Evolutionary conservation across 2,329 filamentous ascomycete species (phyloP).

Genomic region (Stachybotrys chlorohalonatus): DNA sequence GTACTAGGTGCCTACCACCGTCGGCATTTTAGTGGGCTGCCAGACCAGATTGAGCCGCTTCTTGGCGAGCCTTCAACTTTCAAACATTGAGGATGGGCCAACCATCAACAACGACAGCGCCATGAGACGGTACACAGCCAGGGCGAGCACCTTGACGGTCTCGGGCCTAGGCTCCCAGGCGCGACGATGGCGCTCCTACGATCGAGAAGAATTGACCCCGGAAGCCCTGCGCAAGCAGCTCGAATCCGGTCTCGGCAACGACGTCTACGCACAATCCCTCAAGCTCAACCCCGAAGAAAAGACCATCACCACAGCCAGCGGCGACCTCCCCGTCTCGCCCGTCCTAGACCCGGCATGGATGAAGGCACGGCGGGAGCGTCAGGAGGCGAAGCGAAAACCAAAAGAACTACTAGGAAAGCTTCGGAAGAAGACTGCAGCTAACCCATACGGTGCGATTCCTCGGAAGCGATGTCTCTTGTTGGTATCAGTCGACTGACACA

Average conservation of each 20-base stretch:
- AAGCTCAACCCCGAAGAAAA: constrained; percentile 29
- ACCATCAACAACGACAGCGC: neutral
- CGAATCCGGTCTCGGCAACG: constrained; percentile 20
- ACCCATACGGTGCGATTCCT: constrained; percentile 49
- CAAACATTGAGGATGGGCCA: neutral
- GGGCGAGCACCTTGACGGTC: constrained; percentile 5
- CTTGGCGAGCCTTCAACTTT: no score
- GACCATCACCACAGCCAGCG: constrained; percentile 34
- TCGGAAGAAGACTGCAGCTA: constrained; percentile 49
- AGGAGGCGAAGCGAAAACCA: constrained; percentile 29
- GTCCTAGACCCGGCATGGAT: constrained; percentile 43
- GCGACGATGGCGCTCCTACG: constrained; percentile 22
- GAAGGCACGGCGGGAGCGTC: constrained; percentile 24
- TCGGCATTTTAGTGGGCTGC: neutral
- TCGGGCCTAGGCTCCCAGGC: constrained; percentile 3
- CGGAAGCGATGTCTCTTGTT: no score
- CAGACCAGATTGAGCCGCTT: no score
- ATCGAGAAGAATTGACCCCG: constrained; percentile 15
- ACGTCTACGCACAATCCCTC: constrained; percentile 17
- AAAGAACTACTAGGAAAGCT: constrained; percentile 32
- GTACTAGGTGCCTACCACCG: neutral
- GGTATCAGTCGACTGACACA: neutral
- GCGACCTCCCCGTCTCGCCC: constrained; percentile 43
- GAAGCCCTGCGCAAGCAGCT: constrained; percentile 21
- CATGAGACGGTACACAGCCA: constrained; percentile 18